These are phyloP conservation scores for Funneliformis geosporum DNA, from an alignment of 192 early-diverging fungal genomes.

Conservation along the genomic window DNA sequence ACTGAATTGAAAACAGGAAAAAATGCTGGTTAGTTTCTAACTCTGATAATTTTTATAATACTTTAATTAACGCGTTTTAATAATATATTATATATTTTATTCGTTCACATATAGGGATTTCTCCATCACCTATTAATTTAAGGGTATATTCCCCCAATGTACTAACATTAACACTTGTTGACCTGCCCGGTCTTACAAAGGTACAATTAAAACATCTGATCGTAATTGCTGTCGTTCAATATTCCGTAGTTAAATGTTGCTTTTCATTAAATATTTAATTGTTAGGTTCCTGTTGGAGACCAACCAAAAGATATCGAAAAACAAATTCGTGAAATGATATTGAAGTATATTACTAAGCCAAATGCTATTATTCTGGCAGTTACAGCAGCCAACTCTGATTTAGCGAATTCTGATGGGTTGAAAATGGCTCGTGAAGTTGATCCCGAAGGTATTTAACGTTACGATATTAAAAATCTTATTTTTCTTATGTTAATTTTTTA, in stretches of 20 bases:
- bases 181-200: constrained; percentile 99
- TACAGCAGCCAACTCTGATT: constrained; percentile 96
- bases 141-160: constrained; percentile 98
- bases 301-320: constrained; percentile 99
- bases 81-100: neutral
- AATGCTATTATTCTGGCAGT: constrained; percentile 98
- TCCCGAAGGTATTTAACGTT: constrained; percentile 71
- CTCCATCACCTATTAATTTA: constrained; percentile 97
- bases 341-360: constrained; percentile 96
- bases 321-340: constrained; percentile 97
- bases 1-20: constrained; percentile 87
- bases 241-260: neutral
- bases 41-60: neutral
- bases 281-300: constrained; percentile 91
- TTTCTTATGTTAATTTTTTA: neutral
- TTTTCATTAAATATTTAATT: neutral
- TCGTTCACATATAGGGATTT: constrained; percentile 63
- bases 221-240: neutral
- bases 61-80: neutral
- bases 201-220: constrained; percentile 27
- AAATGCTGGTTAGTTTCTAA: constrained; percentile 56
- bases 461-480: neutral
- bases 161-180: constrained; percentile 96
- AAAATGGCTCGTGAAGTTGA: constrained; percentile 99
- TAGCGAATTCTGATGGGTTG: constrained; percentile 99